Evolutionary conservation across 179 eudicot genomes (phyloP).

Genomic region (Sideroxylon spinosum): DNA sequence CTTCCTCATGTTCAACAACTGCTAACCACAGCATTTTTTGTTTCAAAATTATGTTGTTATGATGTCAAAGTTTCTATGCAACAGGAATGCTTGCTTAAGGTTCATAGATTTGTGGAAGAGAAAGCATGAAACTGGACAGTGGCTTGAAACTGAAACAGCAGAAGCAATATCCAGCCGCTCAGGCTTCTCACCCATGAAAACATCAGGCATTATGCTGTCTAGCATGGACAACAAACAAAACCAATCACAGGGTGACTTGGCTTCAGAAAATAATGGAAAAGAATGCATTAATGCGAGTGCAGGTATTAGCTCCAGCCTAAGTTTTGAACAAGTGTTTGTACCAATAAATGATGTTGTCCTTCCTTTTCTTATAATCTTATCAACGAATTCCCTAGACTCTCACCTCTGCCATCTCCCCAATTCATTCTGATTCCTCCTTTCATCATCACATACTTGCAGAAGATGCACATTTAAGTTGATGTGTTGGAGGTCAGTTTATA

Average conservation of each 20-base stretch:
- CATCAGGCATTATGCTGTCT: constrained; percentile 64
- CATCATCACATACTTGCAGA: not conserved
- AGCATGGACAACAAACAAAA: constrained; percentile 32
- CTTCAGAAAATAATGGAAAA: constrained; percentile 52
- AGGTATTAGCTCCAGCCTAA: constrained; percentile 25
- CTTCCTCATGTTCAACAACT: not conserved
- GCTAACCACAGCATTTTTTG: not conserved
- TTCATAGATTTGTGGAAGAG: constrained; percentile 83
- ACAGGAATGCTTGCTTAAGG: constrained; percentile 79
- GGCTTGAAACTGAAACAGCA: constrained; percentile 86
- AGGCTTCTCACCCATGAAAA: constrained; percentile 43
- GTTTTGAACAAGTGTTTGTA: not conserved
- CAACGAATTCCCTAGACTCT: not conserved
- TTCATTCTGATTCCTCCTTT: not conserved
- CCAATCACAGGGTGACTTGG: constrained; percentile 27
- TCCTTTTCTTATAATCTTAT: not conserved
- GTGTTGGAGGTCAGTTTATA: too few relatives aligned
- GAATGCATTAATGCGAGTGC: constrained; percentile 22
- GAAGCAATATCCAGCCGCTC: constrained; percentile 52
- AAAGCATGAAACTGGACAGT: constrained; percentile 95
- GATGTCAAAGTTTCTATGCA: constrained; percentile 8
- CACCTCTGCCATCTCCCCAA: constrained; percentile 6
- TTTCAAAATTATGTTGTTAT: constrained; percentile 4
- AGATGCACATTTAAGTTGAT: too few relatives aligned
- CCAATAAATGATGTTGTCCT: not conserved